Conservation (phyloP, 2,329 filamentous ascomycete genomes). For the Pseudocercospora eumusae region DNA sequence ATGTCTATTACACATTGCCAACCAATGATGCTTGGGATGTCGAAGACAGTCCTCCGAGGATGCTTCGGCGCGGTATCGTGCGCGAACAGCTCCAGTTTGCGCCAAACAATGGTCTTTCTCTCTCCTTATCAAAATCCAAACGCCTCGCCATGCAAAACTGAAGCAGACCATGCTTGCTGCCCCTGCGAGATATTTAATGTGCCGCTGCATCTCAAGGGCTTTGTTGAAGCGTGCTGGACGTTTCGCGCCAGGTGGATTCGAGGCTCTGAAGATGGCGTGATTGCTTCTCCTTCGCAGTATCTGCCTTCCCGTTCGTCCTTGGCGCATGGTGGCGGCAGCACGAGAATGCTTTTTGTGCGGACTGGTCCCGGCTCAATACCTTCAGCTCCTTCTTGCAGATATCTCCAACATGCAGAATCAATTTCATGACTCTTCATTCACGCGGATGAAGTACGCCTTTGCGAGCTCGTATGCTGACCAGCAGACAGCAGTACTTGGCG, state of each 20-base stretch:
- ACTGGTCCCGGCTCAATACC: neutral
- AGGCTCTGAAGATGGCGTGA: neutral
- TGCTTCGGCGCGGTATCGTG: slow-evolving; percentile 10
- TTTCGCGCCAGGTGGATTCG: neutral
- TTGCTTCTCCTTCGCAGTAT: neutral
- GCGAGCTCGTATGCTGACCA: slow-evolving; percentile 78
- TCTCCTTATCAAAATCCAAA: slow-evolving; percentile 3
- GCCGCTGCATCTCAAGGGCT: neutral
- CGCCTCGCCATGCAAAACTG: slow-evolving; percentile 8
- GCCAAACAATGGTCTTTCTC: slow-evolving; percentile 1
- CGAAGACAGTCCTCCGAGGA: neutral
- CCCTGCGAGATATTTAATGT: neutral
- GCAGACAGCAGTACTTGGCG: slow-evolving; percentile 99
- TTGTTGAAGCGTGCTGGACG: neutral
- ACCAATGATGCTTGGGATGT: slow-evolving; percentile 4
- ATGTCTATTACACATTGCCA: slow-evolving; percentile 10
- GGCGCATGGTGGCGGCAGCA: neutral
- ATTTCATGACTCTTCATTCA: slow-evolving; percentile 36
- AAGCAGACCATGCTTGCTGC: neutral
- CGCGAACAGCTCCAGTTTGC: slow-evolving; percentile 4
- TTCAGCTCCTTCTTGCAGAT: neutral
- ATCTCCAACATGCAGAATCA: neutral
- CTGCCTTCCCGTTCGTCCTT: neutral
- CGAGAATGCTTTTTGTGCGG: neutral
- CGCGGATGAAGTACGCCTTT: slow-evolving; percentile 64